Evolutionary conservation across 2,329 filamentous ascomycete genomes (phyloP), one percentile per base, ranked within the genome.

Genomic region (Fusarium verrucosum): DNA sequence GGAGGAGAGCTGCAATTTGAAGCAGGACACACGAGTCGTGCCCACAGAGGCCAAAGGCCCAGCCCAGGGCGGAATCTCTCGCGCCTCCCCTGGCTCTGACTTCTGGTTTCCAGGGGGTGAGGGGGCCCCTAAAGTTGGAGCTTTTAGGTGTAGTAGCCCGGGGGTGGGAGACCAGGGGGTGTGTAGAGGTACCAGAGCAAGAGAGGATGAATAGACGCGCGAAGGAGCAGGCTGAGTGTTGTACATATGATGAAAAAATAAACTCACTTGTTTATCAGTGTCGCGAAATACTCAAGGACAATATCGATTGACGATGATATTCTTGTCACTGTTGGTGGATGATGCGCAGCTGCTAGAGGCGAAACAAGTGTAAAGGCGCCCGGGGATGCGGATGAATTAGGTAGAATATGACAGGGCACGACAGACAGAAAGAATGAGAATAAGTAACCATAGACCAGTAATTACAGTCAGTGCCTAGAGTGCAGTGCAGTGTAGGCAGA

Each of bases 1-100:
- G 61, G 59, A 28, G 32, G 45, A 49, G 66, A 70, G 68, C 69
- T 71, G 70, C 68, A 72, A 72, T 72, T 72, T 72, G 70, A 56
- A 66, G 61, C 70, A 71, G 64, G 68, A 72, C 70, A 71, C 70
- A 72, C 70, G 70, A 72, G 70, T 72, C 70, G 70, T 72, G 70
- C 70, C 64, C 66, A 64, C 65, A 68, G 70, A 72, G 70, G 69
- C 57, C 58, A 66, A 65, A 70, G 70, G 70, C 55, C 62, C 66
- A 70, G 67, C 62, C 67, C 69, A 63, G 68, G 66, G 61, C 69
- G 70, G 70, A 72, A 70, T 70, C 70, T 66, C 66, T 72, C 66
- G 68, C 68, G 64, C 68, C 66, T 72, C 70, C 70, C 70, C 70
- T 71, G 69, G 66, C 62, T 30, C 70, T 71, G 69, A 64, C 62